phyloP scores from a whole-genome alignment of 441 rosid species.

The Rhodomyrtus psidioides region DNA sequence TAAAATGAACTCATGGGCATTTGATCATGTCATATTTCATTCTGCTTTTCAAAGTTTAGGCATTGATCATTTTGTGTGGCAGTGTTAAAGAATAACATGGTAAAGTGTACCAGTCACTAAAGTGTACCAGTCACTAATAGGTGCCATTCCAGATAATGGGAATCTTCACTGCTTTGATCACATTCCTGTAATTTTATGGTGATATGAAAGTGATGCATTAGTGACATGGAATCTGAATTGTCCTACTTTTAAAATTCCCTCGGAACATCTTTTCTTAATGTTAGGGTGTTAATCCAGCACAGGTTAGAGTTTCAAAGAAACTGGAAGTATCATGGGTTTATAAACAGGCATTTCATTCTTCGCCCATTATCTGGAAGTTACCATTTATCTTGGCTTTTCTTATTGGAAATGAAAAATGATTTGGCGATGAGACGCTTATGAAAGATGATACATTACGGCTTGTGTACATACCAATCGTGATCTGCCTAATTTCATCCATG shows the following conservation, averaged over 20 bases:
- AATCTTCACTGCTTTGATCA: not conserved
- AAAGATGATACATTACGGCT: not conserved
- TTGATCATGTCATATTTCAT: not conserved
- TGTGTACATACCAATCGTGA: not conserved
- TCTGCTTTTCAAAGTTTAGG: not conserved
- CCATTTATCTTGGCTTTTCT: not conserved
- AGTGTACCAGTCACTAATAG: not conserved
- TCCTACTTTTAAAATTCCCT: not conserved
- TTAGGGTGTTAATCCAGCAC: not conserved
- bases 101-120: not conserved
- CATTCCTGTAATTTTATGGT: not conserved
- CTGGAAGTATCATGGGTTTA: not conserved
- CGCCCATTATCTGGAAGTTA: not conserved
- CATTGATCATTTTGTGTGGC: not conserved
- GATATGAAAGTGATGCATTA: not conserved
- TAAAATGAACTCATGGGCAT: not conserved
- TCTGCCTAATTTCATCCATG: not conserved
- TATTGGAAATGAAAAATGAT: not conserved
- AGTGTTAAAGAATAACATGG: not conserved
- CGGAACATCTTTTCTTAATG: not conserved
- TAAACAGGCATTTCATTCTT: not conserved
- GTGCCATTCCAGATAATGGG: too few species aligned
- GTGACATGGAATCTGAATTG: not conserved
- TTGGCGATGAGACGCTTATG: not conserved
- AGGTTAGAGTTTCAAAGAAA: not conserved